These are phyloP conservation scores for Cladosporium sp. DNA, from an alignment of 2,329 filamentous ascomycete species.

Conservation along the genomic window DNA sequence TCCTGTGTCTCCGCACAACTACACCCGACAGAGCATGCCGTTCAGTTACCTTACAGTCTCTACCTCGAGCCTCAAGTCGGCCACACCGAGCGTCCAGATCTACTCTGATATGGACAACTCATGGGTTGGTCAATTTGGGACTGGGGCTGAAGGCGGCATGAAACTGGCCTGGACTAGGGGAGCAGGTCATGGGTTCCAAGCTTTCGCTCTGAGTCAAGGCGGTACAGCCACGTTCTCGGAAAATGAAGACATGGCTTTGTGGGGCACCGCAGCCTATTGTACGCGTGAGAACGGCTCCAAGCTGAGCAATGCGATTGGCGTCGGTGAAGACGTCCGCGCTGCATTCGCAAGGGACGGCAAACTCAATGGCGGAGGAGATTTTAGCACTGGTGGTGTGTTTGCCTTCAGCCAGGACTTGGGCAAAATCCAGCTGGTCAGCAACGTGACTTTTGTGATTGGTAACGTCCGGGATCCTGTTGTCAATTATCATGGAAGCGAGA, in stretches of 20 bases:
- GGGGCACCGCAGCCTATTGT: constrained; percentile 41
- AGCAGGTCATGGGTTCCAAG: constrained; percentile 16
- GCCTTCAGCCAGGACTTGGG: constrained; percentile 40
- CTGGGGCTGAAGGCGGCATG: constrained; percentile 6
- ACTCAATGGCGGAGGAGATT: constrained; percentile 27
- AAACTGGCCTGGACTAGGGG: constrained; percentile 17
- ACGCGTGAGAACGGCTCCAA: constrained; percentile 26
- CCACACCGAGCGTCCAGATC: constrained; percentile 33
- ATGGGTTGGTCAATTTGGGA: constrained; percentile 36
- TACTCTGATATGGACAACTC: constrained; percentile 43
- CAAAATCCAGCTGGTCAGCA: constrained; percentile 22
- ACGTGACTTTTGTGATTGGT: constrained; percentile 40
- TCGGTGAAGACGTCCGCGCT: constrained; percentile 24
- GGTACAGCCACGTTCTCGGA: constrained; percentile 33
- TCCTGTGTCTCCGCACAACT: constrained; percentile 40
- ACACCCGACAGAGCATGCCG: constrained; percentile 41
- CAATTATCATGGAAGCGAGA: constrained; percentile 38
- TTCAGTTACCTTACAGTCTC: constrained; percentile 42
- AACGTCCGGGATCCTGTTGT: constrained; percentile 39
- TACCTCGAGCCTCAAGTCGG: constrained; percentile 21
- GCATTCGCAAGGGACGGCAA: constrained; percentile 32
- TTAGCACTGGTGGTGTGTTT: constrained; percentile 27
- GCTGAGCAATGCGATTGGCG: constrained; percentile 32
- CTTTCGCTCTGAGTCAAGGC: constrained; percentile 33
- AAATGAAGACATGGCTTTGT: constrained; percentile 38